These are phyloP conservation scores for Drechslera avenae DNA, from an alignment of 2,329 filamentous ascomycete genomes.

Conservation along the genomic window DNA sequence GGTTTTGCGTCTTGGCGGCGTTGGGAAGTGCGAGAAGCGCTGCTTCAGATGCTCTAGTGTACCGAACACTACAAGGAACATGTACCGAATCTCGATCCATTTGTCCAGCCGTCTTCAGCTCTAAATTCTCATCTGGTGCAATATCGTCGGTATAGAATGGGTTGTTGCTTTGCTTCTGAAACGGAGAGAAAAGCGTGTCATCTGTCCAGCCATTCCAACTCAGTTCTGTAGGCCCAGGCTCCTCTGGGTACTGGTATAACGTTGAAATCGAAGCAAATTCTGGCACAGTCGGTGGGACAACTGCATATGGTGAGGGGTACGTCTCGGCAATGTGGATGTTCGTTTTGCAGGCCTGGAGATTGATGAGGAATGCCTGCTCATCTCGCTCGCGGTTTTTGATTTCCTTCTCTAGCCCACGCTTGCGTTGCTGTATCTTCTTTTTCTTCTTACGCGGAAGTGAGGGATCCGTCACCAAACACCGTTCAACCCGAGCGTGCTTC, in stretches of 20 bases:
- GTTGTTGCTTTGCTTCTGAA: slow-evolving; percentile 22
- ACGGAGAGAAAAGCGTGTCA: slow-evolving; percentile 28
- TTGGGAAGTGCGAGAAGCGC: slow-evolving; percentile 20
- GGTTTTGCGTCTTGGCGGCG: slow-evolving; percentile 15
- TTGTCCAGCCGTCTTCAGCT: neutral
- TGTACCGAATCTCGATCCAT: slow-evolving; percentile 2
- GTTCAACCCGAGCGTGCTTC: slow-evolving; percentile 35
- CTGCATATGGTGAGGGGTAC: slow-evolving; percentile 16
- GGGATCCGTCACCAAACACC: slow-evolving; percentile 20
- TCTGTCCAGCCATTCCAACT: slow-evolving; percentile 43
- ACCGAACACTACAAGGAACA: slow-evolving; percentile 5
- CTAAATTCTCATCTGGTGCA: slow-evolving; percentile 26
- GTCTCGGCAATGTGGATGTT: slow-evolving; percentile 38
- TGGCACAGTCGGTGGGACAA: slow-evolving; percentile 11
- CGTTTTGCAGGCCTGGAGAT: slow-evolving; percentile 37
- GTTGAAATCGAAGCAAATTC: slow-evolving; percentile 23
- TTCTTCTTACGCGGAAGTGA: slow-evolving; percentile 30
- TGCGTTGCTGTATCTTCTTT: slow-evolving; percentile 39
- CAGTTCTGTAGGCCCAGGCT: slow-evolving; percentile 27
- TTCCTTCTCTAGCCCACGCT: slow-evolving; percentile 36
- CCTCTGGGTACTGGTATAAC: slow-evolving; percentile 17
- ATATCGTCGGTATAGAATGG: slow-evolving; percentile 22
- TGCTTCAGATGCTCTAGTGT: neutral
- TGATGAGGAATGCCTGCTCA: slow-evolving; percentile 38
- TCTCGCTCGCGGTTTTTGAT: slow-evolving; percentile 41